Percentiles rank a stretch among this genome's conserved stretches.
phyloP scores from a whole-genome alignment of 2,329 filamentous ascomycete genomes.

The Diaporthe ilicicola region DNA sequence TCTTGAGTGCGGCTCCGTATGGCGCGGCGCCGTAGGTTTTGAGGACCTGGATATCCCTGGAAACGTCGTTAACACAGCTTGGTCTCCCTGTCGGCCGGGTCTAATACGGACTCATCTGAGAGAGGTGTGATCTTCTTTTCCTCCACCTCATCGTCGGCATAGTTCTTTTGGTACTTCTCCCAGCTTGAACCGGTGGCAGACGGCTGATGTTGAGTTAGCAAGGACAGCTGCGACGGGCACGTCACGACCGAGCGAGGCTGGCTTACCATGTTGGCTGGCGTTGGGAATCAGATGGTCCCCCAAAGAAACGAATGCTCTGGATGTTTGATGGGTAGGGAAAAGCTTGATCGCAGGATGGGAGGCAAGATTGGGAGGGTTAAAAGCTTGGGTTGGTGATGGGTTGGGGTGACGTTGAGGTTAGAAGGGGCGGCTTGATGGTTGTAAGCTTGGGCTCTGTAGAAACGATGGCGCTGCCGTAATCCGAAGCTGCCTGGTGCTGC shows the following conservation, averaged over 20 bases:
- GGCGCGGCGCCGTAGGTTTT: constrained; percentile 99
- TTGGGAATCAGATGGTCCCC: constrained; percentile 27
- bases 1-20: constrained; percentile 92
- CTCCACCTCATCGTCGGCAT: constrained; percentile 93
- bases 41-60: constrained; percentile 96
- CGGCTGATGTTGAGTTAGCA: constrained; percentile 70
- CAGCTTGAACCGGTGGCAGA: constrained; percentile 92
- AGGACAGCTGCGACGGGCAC: constrained; percentile 32
- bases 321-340: constrained; percentile 39
- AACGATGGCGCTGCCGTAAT: constrained; percentile 33
- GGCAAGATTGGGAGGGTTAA: constrained; percentile 32
- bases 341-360: constrained; percentile 36
- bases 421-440: constrained; percentile 19
- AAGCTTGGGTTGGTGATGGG: neutral
- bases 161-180: constrained; percentile 99
- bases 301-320: neutral
- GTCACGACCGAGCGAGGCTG: constrained; percentile 11
- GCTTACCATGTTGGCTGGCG: constrained; percentile 52
- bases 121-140: constrained; percentile 99
- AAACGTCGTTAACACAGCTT: constrained; percentile 26
- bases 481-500: constrained; percentile 30
- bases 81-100: neutral
- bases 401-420: constrained; percentile 23
- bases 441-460: constrained; percentile 12
- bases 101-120: constrained; percentile 75